Percentiles rank a stretch among this genome's conserved stretches.
phyloP scores from a whole-genome alignment of 495 filamentous ascomycete species.

The Poronia punctata region DNA sequence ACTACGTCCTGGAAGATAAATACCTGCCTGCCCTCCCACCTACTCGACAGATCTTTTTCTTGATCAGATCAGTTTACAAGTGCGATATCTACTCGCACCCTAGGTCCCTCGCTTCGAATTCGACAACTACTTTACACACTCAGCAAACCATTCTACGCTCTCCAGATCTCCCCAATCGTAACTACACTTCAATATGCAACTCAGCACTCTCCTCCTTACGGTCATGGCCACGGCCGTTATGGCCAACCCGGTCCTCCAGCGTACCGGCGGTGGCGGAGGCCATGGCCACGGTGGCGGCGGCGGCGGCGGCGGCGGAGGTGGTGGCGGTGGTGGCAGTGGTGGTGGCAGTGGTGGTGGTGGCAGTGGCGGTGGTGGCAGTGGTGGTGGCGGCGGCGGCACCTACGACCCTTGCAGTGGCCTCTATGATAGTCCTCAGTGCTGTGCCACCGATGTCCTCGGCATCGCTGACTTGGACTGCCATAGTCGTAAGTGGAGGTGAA shows the following conservation, averaged over 20 bases:
- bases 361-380: constrained; percentile 17
- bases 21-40: constrained; percentile 6
- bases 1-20: constrained; percentile 17
- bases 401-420: constrained; percentile 20
- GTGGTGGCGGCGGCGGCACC: constrained; percentile 2
- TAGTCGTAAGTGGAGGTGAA: constrained; percentile 28
- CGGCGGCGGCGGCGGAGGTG: not conserved
- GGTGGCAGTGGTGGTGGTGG: constrained; percentile 4
- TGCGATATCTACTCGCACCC: constrained; percentile 11
- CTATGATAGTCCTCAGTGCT: constrained; percentile 31
- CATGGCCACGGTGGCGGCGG: constrained; percentile 3
- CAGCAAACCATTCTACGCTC: constrained; percentile 15
- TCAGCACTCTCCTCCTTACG: constrained; percentile 29
- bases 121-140: constrained; percentile 13
- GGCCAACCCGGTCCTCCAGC: constrained; percentile 24
- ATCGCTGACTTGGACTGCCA: constrained; percentile 42
- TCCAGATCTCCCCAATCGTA: constrained; percentile 16
- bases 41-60: constrained; percentile 9
- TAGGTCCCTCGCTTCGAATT: constrained; percentile 16
- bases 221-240: constrained; percentile 25
- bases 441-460: constrained; percentile 40
- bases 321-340: not conserved
- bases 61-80: constrained; percentile 9
- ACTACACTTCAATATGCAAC: constrained; percentile 30
- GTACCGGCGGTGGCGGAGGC: constrained; percentile 17